phyloP scores from a whole-genome alignment of 2,329 filamentous ascomycete genomes.

The Xylaria sp. region DNA sequence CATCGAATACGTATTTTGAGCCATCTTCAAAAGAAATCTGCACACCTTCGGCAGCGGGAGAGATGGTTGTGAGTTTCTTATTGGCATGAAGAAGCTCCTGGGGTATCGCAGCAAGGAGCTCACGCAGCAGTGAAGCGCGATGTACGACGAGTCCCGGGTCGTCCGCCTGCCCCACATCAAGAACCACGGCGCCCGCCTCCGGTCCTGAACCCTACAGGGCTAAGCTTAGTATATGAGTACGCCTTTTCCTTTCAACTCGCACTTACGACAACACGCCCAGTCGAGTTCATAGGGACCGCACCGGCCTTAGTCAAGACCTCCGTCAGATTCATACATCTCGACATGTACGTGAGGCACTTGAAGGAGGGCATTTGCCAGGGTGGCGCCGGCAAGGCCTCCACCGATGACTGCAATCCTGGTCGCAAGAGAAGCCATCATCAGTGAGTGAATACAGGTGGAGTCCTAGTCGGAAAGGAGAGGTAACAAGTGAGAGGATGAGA shows the following conservation, averaged over 20 bases:
- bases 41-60: too few relatives aligned
- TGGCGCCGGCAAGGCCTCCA: slow-evolving; percentile 19
- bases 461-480: too few relatives aligned
- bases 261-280: slow-evolving; percentile 20
- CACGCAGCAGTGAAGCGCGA: slow-evolving; percentile 22
- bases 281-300: slow-evolving; percentile 15
- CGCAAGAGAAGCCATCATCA: too few relatives aligned
- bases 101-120: slow-evolving; percentile 19
- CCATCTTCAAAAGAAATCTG: slow-evolving; percentile 24
- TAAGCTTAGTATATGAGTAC: not conserved
- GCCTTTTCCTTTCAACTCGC: not conserved
- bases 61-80: slow-evolving; percentile 16
- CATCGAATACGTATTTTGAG: slow-evolving; percentile 9
- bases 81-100: slow-evolving; percentile 19
- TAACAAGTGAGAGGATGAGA: too few relatives aligned
- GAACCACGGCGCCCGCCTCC: slow-evolving; percentile 16
- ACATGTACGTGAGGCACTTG: slow-evolving; percentile 9
- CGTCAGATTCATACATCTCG: slow-evolving; percentile 14
- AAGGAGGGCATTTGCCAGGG: slow-evolving; percentile 18
- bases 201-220: slow-evolving; percentile 21
- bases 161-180: slow-evolving; percentile 7
- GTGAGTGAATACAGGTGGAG: too few relatives aligned
- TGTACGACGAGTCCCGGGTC: slow-evolving; percentile 8
- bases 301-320: slow-evolving; percentile 17
- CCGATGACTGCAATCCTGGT: not conserved